Conservation (phyloP, 1,284 basidiomycete species). For the Sparassis latifolia region DNA sequence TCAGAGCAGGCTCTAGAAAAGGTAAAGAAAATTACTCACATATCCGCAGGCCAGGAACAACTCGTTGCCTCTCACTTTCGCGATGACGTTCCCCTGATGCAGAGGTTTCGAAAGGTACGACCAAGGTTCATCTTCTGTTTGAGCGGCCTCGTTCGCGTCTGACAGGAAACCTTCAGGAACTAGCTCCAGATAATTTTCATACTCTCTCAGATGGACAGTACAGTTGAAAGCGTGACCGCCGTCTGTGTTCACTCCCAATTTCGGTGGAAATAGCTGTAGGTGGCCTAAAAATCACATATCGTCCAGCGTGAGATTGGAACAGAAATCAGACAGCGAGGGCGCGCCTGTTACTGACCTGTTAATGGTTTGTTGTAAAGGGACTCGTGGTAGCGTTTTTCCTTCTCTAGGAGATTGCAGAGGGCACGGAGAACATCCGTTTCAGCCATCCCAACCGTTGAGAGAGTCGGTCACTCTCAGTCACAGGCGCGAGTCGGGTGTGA, state of each 20-base stretch:
- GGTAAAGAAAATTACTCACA: conserved; percentile 2
- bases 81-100: conserved; percentile 1
- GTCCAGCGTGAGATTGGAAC: too few species aligned
- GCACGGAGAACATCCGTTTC: too few species aligned
- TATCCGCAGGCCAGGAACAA: conserved; percentile 3
- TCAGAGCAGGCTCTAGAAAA: background rate
- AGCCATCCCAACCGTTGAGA: too few species aligned
- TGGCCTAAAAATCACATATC: background rate
- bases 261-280: background rate
- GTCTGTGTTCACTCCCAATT: background rate
- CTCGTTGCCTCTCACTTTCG: conserved; percentile 4
- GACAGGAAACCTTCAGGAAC: background rate
- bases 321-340: too few species aligned
- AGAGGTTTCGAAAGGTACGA: background rate
- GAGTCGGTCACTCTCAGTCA: too few species aligned
- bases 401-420: too few species aligned
- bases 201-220: background rate
- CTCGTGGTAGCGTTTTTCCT: too few species aligned
- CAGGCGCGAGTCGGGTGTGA: too few species aligned
- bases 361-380: too few species aligned
- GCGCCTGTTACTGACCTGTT: too few species aligned
- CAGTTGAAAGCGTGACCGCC: background rate
- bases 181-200: background rate
- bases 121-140: background rate
- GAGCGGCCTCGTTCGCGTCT: background rate